phyloP scores from a whole-genome alignment of 805 yeast genomes.

The Lachancea kluyveri region DNA sequence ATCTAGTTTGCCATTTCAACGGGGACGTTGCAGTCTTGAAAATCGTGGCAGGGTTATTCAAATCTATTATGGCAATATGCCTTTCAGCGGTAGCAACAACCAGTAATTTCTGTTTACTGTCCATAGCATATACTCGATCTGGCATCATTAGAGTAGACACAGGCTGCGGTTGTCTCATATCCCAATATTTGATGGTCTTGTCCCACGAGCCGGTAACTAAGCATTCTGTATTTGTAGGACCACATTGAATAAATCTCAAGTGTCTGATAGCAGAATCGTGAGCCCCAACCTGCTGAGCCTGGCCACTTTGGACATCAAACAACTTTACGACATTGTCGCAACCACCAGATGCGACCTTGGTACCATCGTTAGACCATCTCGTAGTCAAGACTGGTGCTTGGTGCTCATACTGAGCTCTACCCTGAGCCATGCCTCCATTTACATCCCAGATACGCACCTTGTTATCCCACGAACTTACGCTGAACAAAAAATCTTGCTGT shows the following conservation, averaged over 20 bases:
- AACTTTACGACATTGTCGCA: conserved; percentile 82
- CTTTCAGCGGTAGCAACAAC: conserved; percentile 95
- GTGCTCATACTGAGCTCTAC: conserved; percentile 85
- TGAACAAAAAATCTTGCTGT: conserved; percentile 64
- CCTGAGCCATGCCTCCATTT: conserved; percentile 72
- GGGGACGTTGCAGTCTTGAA: conserved; percentile 73
- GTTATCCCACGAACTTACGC: conserved; percentile 91
- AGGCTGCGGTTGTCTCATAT: conserved; percentile 77
- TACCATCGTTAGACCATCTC: conserved; percentile 82
- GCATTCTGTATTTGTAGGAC: conserved; percentile 70
- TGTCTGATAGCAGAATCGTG: conserved; percentile 77
- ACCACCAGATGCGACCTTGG: conserved; percentile 83
- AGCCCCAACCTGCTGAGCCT: conserved; percentile 74
- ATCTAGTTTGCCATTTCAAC: conserved; percentile 82
- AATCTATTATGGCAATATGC: conserved; percentile 68
- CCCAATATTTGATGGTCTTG: conserved; percentile 93
- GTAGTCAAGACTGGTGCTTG: conserved; percentile 80
- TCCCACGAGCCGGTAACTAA: conserved; percentile 96
- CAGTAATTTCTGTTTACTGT: conserved; percentile 67
- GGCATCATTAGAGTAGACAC: conserved; percentile 77
- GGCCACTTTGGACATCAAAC: conserved; percentile 78
- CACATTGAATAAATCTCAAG: conserved; percentile 75
- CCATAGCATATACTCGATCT: conserved; percentile 89
- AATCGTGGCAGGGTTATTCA: conserved; percentile 76
- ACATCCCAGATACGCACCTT: conserved; percentile 91